phyloP scores from a whole-genome alignment of 176 grass and related monocot genomes.

The Carex littledalei region DNA sequence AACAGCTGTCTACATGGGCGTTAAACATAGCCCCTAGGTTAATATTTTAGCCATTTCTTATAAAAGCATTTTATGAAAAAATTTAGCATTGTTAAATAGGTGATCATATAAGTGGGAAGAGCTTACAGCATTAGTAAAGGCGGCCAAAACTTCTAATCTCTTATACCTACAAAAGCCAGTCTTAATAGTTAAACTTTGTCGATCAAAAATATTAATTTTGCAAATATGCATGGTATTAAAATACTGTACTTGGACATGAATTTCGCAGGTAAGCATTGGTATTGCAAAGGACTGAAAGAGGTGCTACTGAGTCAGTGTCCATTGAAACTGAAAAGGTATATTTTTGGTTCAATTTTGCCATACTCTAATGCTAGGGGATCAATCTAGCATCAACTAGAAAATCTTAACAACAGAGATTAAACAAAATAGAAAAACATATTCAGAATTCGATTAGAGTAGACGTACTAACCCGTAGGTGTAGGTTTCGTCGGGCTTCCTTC shows the following conservation, averaged over 20 bases:
- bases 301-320: background rate
- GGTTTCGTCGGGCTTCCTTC: constrained; percentile 64
- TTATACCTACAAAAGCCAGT: constrained; percentile 71
- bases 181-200: background rate
- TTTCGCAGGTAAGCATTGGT: background rate
- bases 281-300: background rate
- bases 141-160: constrained; percentile 82
- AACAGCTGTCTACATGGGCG: constrained; percentile 95
- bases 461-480: constrained; percentile 71
- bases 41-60: constrained; percentile 20
- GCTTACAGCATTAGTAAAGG: constrained; percentile 96
- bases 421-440: background rate
- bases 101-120: background rate
- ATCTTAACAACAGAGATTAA: background rate
- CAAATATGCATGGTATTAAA: background rate
- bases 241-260: background rate
- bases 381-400: background rate
- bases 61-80: background rate
- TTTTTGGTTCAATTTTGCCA: background rate
- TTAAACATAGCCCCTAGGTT: constrained; percentile 25
- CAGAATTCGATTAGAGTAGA: background rate
- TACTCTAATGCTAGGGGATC: background rate
- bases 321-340: background rate
- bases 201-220: background rate
- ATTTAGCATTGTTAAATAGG: background rate